These are phyloP conservation scores for Apiospora arundinis DNA, from an alignment of 2,329 filamentous ascomycete species.

Conservation along the genomic window DNA sequence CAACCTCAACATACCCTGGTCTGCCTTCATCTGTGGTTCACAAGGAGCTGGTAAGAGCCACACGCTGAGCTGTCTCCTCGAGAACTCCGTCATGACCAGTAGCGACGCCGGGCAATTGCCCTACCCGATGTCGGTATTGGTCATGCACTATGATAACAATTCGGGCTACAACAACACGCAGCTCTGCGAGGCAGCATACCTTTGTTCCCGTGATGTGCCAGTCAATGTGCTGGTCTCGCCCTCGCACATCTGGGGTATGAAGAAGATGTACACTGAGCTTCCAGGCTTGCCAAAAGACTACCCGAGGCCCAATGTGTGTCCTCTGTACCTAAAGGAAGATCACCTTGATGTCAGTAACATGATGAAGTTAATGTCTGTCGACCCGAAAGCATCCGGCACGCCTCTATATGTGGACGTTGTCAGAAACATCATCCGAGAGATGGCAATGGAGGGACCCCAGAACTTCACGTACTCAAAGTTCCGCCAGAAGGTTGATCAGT, in stretches of 20 bases:
- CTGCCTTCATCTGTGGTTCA: slow-evolving; percentile 64
- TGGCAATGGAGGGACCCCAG: slow-evolving; percentile 50
- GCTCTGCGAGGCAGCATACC: slow-evolving; percentile 65
- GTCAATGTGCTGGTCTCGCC: slow-evolving; percentile 57
- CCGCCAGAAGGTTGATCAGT: slow-evolving; percentile 38
- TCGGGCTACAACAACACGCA: slow-evolving; percentile 49
- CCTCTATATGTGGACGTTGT: slow-evolving; percentile 55
- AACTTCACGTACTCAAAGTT: slow-evolving; percentile 53
- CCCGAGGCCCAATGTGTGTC: slow-evolving; percentile 22
- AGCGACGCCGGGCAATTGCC: slow-evolving; percentile 51
- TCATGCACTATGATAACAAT: slow-evolving; percentile 70
- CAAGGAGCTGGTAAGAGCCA: slow-evolving; percentile 66
- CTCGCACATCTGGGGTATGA: slow-evolving; percentile 49
- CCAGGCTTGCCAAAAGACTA: slow-evolving; percentile 27
- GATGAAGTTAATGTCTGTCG: slow-evolving; percentile 58
- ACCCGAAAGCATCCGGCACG: slow-evolving; percentile 51
- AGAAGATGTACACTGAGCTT: slow-evolving; percentile 48
- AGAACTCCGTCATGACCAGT: slow-evolving; percentile 58
- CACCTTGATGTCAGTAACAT: slow-evolving; percentile 57
- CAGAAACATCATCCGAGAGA: slow-evolving; percentile 53
- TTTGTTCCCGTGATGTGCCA: slow-evolving; percentile 52
- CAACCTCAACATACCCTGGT: slow-evolving; percentile 61
- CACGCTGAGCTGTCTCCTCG: slow-evolving; percentile 59
- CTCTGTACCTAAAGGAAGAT: slow-evolving; percentile 50
- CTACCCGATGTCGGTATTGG: slow-evolving; percentile 61